Conservation (phyloP, 164 flowering plant genomes). For the Aristolochia contorta region DNA sequence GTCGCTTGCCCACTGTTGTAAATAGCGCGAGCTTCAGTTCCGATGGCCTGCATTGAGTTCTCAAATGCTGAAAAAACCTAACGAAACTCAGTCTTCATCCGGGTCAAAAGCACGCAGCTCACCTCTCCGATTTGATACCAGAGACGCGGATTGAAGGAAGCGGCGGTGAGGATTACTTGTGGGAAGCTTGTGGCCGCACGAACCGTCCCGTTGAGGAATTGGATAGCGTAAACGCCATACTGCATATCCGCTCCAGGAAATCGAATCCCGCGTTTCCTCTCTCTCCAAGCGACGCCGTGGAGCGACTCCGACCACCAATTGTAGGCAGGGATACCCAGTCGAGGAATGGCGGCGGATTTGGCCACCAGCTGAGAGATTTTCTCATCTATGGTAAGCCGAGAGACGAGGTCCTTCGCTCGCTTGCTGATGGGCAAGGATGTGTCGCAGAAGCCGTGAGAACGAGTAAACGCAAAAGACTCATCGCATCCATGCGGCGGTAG, state of each 20-base stretch:
- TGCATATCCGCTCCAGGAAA: no score
- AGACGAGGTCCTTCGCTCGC: slow-evolving; percentile 56
- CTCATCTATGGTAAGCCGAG: slow-evolving; percentile 74
- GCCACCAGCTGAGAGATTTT: slow-evolving; percentile 70
- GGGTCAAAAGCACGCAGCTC: neutral
- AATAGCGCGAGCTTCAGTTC: slow-evolving; percentile 72
- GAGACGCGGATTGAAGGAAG: slow-evolving; percentile 54
- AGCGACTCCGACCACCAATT: slow-evolving; percentile 90
- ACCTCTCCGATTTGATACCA: slow-evolving; percentile 87
- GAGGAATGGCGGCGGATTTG: slow-evolving; percentile 50
- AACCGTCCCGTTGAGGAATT: slow-evolving; percentile 36
- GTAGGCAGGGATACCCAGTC: slow-evolving; percentile 74
- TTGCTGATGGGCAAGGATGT: slow-evolving; percentile 34
- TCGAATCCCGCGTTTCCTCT: slow-evolving; percentile 21
- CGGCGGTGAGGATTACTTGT: slow-evolving; percentile 82
- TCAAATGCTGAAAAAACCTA: no score
- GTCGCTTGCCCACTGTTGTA: slow-evolving; percentile 79
- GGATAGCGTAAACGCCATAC: no score
- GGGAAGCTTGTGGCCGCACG: slow-evolving; percentile 74
- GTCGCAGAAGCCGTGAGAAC: slow-evolving; percentile 45
- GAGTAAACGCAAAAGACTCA: slow-evolving; percentile 31
- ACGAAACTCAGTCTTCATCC: no score
- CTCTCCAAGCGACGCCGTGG: slow-evolving; percentile 58
- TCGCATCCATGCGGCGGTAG: slow-evolving; percentile 63
- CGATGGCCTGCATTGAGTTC: slow-evolving; percentile 35